Evolutionary conservation across 768 basidiomycete genomes (phyloP), one percentile per base, ranked within the genome.

Genomic region (Phlebiopsis gigantea): DNA sequence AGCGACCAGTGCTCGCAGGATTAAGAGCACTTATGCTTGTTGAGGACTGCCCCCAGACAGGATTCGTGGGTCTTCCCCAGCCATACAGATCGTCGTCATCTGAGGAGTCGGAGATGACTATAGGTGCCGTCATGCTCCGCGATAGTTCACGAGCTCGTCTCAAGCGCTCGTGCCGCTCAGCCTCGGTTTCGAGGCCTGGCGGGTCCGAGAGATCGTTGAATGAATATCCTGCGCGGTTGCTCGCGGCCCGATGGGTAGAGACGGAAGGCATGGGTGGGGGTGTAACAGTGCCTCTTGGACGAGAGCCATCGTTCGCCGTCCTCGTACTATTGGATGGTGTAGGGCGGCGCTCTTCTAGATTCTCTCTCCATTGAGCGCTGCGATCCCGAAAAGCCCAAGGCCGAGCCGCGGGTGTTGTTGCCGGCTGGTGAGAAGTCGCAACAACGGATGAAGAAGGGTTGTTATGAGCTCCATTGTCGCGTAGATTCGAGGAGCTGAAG

Each of bases 321-420:
- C 26, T 17, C 10, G 29, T 48, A 21, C 29, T 48, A 17, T 39
- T 12, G 8, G 34, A 39, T 12, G 34, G 34, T 2, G 30, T n/a
- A 15, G 43, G 48, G 10, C 43, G 49, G 12, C 28, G 56, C 6
- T 51, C 48, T 10, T 41, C 28, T 5, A 50, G 34, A 30, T 53
- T 57, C 9, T 57, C 29, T 29, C 43, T 34, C 49, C 47, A 57
- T 15, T 45, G 49, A 17, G 51, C 48, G 2, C 26, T 46, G 34
- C 54, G 54, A 15, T 54, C 8, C 8, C 53, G 53, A 44, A 26
- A 9, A 5, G 19, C n/a, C 54, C 54, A 55, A 26, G 47, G 47
- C 15, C 26, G 47, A 17, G 9, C 42, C 12, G 53, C 17, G 42
- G 41, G 4, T 43, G 41, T 42, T 17, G 29, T 24, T 45, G 6